Evolutionary conservation across 495 filamentous ascomycete species (phyloP).

Genomic region (Annulohypoxylon stygium): DNA sequence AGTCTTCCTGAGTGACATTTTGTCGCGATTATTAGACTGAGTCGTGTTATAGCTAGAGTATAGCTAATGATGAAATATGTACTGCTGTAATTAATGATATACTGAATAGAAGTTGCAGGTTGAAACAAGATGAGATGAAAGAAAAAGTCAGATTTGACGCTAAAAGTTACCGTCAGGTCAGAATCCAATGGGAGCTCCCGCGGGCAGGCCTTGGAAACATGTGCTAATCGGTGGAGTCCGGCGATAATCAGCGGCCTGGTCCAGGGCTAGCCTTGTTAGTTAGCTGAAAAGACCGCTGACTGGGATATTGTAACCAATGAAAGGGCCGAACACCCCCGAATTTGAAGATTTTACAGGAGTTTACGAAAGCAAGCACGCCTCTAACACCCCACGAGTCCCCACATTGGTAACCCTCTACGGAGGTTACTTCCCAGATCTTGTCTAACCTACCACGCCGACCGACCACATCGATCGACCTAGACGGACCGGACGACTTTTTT

Average conservation of each 20-base stretch:
- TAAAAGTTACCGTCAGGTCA: constrained; percentile 25
- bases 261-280: constrained; percentile 39
- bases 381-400: constrained; percentile 37
- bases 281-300: constrained; percentile 35
- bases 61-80: no score
- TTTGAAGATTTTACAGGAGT: constrained; percentile 29
- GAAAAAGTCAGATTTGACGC: constrained; percentile 11
- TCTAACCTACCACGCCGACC: constrained; percentile 38
- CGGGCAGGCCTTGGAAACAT: constrained; percentile 40
- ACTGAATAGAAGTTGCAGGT: background rate
- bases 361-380: constrained; percentile 36
- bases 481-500: constrained; percentile 20
- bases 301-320: constrained; percentile 30
- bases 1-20: no score
- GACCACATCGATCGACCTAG: constrained; percentile 28
- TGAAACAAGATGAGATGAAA: background rate
- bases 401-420: constrained; percentile 18
- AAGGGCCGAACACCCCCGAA: background rate
- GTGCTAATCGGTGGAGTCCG: constrained; percentile 36
- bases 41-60: background rate
- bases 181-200: constrained; percentile 44
- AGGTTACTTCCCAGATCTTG: constrained; percentile 43
- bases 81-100: no score
- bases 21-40: no score
- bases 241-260: constrained; percentile 34